These are phyloP conservation scores for Coprinopsis marcescibilis DNA, from an alignment of 768 basidiomycete genomes.

Conservation along the genomic window DNA sequence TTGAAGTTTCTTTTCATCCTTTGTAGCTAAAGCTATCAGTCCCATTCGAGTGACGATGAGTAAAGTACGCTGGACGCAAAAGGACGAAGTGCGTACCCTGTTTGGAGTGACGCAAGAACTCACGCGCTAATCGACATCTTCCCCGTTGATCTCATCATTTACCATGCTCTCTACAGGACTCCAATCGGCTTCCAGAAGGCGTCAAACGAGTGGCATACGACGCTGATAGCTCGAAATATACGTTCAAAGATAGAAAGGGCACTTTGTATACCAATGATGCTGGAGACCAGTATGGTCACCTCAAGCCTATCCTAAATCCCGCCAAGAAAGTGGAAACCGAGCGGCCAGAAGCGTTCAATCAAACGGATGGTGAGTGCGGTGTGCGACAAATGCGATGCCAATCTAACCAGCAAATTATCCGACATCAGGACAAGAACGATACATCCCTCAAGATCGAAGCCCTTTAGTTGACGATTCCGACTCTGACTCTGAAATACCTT, in stretches of 20 bases:
- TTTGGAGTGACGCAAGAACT: too few relatives aligned
- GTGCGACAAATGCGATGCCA: too few relatives aligned
- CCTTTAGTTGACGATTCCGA: slow-evolving; percentile 7
- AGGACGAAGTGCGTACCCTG: too few relatives aligned
- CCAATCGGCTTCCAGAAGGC: slow-evolving; percentile 28
- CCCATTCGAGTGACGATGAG: too few relatives aligned
- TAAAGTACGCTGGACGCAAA: too few relatives aligned
- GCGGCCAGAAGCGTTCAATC: slow-evolving; percentile 21
- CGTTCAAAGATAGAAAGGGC: slow-evolving; percentile 41
- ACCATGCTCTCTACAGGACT: too few relatives aligned
- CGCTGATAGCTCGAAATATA: slow-evolving; percentile 45
- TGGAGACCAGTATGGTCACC: slow-evolving; percentile 37
- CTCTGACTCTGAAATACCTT: too few relatives aligned
- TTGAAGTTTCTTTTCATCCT: too few relatives aligned
- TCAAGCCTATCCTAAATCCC: slow-evolving; percentile 28
- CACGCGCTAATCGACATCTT: too few relatives aligned
- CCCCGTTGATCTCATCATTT: too few relatives aligned
- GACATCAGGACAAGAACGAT: slow-evolving; percentile 8
- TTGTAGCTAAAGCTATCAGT: too few relatives aligned
- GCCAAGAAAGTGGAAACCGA: slow-evolving; percentile 8
- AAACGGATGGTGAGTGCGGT: slow-evolving; percentile 15
- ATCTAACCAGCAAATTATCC: too few relatives aligned
- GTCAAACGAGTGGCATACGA: slow-evolving; percentile 49
- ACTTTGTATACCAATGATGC: slow-evolving; percentile 39
- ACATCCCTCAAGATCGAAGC: slow-evolving; percentile 6